Evolutionary conservation across 1,139 yeast species (phyloP).

Genomic region (Eremothecium cymbalariae): DNA sequence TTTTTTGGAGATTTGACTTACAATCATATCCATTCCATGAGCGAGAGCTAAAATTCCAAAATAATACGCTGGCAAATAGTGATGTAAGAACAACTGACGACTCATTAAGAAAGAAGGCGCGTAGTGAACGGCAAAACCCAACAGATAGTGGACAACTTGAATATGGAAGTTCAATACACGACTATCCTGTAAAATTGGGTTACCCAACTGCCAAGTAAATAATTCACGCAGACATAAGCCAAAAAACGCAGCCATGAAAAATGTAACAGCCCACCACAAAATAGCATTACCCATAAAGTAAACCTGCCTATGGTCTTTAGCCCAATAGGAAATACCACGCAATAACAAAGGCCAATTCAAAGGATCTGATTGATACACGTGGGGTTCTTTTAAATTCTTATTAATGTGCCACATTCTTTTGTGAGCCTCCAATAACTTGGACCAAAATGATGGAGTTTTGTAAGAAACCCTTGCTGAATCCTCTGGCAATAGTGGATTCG

Average conservation of each 20-base stretch:
- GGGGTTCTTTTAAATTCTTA: constrained; percentile 75
- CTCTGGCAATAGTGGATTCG: constrained; percentile 39
- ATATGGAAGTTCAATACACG: constrained; percentile 63
- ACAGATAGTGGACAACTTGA: constrained; percentile 56
- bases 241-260: constrained; percentile 46
- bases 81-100: constrained; percentile 88
- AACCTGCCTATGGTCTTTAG: constrained; percentile 62
- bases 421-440: constrained; percentile 72
- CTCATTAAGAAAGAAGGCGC: constrained; percentile 89
- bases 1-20: constrained; percentile 37
- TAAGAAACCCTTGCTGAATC: constrained; percentile 54
- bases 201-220: constrained; percentile 72
- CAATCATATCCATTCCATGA: constrained; percentile 66
- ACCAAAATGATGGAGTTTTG: constrained; percentile 52
- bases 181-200: constrained; percentile 40
- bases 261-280: constrained; percentile 81
- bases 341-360: constrained; percentile 78
- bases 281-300: constrained; percentile 87
- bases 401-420: constrained; percentile 87
- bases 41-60: constrained; percentile 82
- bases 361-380: constrained; percentile 83
- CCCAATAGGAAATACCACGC: constrained; percentile 97
- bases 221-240: constrained; percentile 48
- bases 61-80: constrained; percentile 83
- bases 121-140: constrained; percentile 83